A percentile compares a stretch with the other conserved stretches of the same genome.
Evolutionary conservation across 345 rosid species (phyloP).

Genomic region (Brassica incana): DNA sequence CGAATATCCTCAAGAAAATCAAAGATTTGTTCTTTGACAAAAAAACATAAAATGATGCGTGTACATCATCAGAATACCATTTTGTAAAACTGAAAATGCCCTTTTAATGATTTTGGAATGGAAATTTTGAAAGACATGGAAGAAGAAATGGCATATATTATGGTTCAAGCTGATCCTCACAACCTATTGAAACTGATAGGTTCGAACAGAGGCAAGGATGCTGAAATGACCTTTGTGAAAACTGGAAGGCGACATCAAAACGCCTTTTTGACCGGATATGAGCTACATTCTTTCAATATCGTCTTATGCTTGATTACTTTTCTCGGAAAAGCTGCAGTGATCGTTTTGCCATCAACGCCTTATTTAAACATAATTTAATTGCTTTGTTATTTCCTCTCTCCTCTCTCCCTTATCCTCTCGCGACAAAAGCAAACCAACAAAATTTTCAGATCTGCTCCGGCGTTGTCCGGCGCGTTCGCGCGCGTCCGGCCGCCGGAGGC

Average conservation of each 20-base stretch:
- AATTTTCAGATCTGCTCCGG: too few species aligned
- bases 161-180: slow-evolving; percentile 28
- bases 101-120: neutral
- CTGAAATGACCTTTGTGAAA: slow-evolving; percentile 31
- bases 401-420: too few species aligned
- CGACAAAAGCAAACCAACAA: too few species aligned
- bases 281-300: neutral
- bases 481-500: too few species aligned
- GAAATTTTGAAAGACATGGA: slow-evolving; percentile 21
- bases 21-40: neutral
- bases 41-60: neutral
- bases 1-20: neutral
- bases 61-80: neutral
- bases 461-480: too few species aligned
- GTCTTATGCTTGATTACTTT: neutral
- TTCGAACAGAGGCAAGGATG: slow-evolving; percentile 28
- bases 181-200: slow-evolving; percentile 35
- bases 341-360: neutral
- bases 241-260: slow-evolving; percentile 20
- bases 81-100: neutral
- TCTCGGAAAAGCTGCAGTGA: neutral
- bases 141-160: slow-evolving; percentile 35
- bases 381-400: too few species aligned
- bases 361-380: neutral
- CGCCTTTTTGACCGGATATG: slow-evolving; percentile 6